These are phyloP conservation scores for Solanum habrochaites DNA, from an alignment of 257 asterid species.

Conservation along the genomic window DNA sequence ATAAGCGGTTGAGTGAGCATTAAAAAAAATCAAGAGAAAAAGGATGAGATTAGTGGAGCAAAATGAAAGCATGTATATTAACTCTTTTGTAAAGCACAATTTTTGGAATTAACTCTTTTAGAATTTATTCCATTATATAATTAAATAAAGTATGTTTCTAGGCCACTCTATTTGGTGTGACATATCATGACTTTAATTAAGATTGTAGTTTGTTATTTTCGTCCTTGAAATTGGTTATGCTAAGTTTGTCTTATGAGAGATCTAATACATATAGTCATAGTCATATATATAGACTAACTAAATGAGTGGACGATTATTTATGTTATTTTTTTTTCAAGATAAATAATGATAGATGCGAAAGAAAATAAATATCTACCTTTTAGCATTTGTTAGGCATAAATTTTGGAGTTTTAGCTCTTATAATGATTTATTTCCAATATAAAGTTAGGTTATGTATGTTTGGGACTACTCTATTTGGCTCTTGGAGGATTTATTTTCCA, in stretches of 20 bases:
- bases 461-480: not conserved
- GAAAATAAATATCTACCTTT: not conserved
- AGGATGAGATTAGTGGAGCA: not conserved
- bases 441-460: not conserved
- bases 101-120: not conserved
- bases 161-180: not conserved
- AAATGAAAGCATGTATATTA: not conserved
- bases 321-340: not conserved
- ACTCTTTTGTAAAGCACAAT: not conserved
- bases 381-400: not conserved
- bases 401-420: not conserved
- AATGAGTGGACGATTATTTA: not conserved
- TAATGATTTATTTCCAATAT: not conserved
- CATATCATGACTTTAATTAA: not conserved
- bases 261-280: not conserved
- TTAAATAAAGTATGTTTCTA: not conserved
- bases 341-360: not conserved
- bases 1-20: rapidly evolving
- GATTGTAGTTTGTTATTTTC: not conserved
- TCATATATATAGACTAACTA: not conserved
- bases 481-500: not conserved
- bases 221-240: not conserved
- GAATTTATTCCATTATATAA: not conserved
- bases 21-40: too few species aligned
- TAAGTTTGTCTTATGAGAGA: not conserved